Base-by-base conservation (phyloP, 1,139 yeast genomes). In the Blastobotrys niveus region DNA sequence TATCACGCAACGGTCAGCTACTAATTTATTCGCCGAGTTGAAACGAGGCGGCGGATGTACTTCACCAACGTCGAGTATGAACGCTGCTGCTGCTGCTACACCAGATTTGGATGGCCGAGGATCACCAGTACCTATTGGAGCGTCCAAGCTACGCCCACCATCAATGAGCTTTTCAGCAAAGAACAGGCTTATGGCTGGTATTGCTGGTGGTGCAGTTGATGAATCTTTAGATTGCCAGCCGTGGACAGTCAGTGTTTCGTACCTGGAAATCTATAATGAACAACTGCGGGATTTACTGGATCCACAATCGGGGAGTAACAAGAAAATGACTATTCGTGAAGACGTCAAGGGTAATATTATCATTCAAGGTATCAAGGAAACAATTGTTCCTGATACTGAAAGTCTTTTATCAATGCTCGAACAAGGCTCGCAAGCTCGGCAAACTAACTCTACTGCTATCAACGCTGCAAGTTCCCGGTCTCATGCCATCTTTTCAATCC, bases 211-310 rank as follows among this genome's bases (percentile, higher is more conserved):
- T n/a, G n/a, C n/a, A n/a, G 41, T 26, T 15, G 45, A 46, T 29
- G 34, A 40, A 19, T 15, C 12, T 10, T 12, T 46, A 9, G 49
- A 43, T 27, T 27, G 44, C 19, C 42, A 37, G 24, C 55, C 52
- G 2, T 56, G 53, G 50, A 46, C 49, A 2, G 48, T 58, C 9
- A 32, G 51, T 6, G 60, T 52, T 8, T 47, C 55, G 2, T 59
- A 53, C 35, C 67, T 88, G 61, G 93, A 81, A 59, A 67, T 82
- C 41, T 83, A 81, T 64, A 82, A 82, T 57, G 93, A 84, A 61
- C 83, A 79, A 52, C 66, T 82, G 45, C 68, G 71, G 40, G 91
- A 82, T 58, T 66, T 82, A 46, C 60, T 74, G 26, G 55, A 61
- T 5, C 54, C 57, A 52, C 40, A 12, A 2, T 19, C 21, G 8